Conservation (phyloP, 805 yeast genomes). For the Saturnispora sanitii region DNA sequence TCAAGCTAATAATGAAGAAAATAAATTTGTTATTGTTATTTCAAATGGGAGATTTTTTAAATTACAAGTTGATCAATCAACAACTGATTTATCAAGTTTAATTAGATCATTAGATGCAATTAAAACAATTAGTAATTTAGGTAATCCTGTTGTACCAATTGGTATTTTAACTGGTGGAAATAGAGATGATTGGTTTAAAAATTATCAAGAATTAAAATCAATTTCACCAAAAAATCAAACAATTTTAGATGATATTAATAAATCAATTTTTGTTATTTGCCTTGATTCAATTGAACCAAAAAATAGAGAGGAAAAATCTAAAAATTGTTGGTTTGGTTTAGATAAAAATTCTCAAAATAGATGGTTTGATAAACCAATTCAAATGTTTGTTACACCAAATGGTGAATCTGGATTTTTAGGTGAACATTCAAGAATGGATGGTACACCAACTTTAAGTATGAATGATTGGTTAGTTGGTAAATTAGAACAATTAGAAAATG, state of each 20-base stretch:
- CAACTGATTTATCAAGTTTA: conserved; percentile 37
- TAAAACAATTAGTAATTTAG: conserved; percentile 26
- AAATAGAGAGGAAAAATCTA: conserved; percentile 74
- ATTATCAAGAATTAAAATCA: conserved; percentile 43
- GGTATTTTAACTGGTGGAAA: conserved; percentile 78
- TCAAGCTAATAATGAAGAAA: conserved; percentile 33
- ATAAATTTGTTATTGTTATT: conserved; percentile 63
- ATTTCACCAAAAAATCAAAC: conserved; percentile 52
- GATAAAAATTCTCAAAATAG: conserved; percentile 67
- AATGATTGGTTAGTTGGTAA: conserved; percentile 64
- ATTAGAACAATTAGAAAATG: conserved; percentile 32
- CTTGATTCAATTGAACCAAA: conserved; percentile 66
- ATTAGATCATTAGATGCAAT: conserved; percentile 53
- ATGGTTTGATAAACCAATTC: conserved; percentile 88
- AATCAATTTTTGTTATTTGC: conserved; percentile 71
- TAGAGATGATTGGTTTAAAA: conserved; percentile 69
- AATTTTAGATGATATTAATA: conserved; percentile 58
- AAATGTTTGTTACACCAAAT: conserved; percentile 70
- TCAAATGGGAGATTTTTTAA: conserved; percentile 76
- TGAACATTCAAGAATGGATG: conserved; percentile 97
- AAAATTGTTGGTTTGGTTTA: conserved; percentile 83
- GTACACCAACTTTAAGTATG: conserved; percentile 85
- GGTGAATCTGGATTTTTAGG: conserved; percentile 90
- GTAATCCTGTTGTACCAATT: conserved; percentile 41
- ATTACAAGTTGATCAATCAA: conserved; percentile 54